Percentiles rank a stretch among this genome's conserved stretches.
Conservation (phyloP, 768 basidiomycete species). For the Psilocybe tampanensis region DNA sequence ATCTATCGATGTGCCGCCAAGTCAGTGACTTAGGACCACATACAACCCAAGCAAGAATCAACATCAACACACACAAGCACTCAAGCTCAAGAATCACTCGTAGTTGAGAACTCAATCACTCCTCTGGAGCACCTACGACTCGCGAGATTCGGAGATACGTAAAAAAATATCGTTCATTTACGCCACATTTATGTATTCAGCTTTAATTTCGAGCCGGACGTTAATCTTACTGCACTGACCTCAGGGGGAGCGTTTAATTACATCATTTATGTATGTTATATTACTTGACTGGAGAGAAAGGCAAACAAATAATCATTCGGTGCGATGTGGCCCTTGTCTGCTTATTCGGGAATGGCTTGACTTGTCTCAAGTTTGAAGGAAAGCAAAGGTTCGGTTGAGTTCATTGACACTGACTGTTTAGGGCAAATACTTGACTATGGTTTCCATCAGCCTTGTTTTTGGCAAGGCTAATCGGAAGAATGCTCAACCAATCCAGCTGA, state of each 20-base stretch:
- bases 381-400: too few species aligned
- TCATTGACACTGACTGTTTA: too few species aligned
- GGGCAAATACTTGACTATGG: too few species aligned
- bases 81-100: too few species aligned
- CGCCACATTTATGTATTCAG: not conserved
- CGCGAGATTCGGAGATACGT: not conserved
- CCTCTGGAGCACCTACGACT: not conserved
- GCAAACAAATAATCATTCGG: not conserved
- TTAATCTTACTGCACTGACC: not conserved
- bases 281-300: not conserved
- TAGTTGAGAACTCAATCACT: not conserved
- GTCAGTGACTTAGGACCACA: too few species aligned
- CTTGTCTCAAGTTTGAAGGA: not conserved
- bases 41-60: too few species aligned
- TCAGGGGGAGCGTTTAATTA: not conserved
- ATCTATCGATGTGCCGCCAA: too few species aligned
- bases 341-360: not conserved
- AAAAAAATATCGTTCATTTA: not conserved
- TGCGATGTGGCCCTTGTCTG: not conserved
- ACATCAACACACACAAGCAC: too few species aligned
- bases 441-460: too few species aligned
- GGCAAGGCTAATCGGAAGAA: too few species aligned
- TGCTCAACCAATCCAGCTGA: too few species aligned
- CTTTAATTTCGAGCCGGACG: not conserved
- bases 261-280: too few species aligned